phyloP scores from a whole-genome alignment of 352 stramenopile genomes.

The Pythium folliculosum region DNA sequence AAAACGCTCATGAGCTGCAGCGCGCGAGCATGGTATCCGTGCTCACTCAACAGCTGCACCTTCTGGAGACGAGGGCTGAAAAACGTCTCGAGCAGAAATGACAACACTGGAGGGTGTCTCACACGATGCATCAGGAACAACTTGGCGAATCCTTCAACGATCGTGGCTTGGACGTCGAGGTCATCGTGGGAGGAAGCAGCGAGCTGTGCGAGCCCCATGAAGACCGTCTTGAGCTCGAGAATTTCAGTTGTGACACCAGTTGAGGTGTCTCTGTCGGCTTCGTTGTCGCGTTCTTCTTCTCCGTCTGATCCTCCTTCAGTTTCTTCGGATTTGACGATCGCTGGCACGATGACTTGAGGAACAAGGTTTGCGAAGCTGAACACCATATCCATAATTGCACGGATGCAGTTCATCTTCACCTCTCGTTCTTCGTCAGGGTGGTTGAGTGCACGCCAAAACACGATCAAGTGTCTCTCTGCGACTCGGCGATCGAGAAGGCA shows the following conservation, averaged over 20 bases:
- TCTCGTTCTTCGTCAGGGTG: conserved; percentile 78
- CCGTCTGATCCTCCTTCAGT: conserved; percentile 33
- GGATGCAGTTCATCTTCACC: conserved; percentile 77
- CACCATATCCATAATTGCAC: conserved; percentile 67
- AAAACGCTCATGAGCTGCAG: conserved; percentile 78
- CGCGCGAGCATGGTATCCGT: conserved; percentile 62
- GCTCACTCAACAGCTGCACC: conserved; percentile 51
- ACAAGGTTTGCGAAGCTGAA: conserved; percentile 64
- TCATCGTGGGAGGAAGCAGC: conserved; percentile 48
- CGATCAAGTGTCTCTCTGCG: conserved; percentile 65
- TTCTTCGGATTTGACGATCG: conserved; percentile 15
- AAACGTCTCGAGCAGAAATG: conserved; percentile 70
- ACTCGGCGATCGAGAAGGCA: conserved; percentile 72
- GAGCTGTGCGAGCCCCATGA: conserved; percentile 58
- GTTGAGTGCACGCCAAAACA: conserved; percentile 81
- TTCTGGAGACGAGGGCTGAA: conserved; percentile 64
- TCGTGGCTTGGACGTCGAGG: conserved; percentile 68
- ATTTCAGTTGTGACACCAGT: conserved; percentile 30
- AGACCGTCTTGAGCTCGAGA: conserved; percentile 59
- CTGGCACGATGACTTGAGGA: conserved; percentile 45
- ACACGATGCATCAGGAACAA: conserved; percentile 77
- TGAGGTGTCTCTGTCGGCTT: conserved; percentile 8
- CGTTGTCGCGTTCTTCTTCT: conserved; percentile 29
- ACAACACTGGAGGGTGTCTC: conserved; percentile 56
- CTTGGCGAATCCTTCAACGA: conserved; percentile 78